Percentiles rank a stretch among this genome's conserved stretches.
Evolutionary conservation across 2,329 filamentous ascomycete genomes (phyloP).

Genomic region (Colletotrichum sp.): DNA sequence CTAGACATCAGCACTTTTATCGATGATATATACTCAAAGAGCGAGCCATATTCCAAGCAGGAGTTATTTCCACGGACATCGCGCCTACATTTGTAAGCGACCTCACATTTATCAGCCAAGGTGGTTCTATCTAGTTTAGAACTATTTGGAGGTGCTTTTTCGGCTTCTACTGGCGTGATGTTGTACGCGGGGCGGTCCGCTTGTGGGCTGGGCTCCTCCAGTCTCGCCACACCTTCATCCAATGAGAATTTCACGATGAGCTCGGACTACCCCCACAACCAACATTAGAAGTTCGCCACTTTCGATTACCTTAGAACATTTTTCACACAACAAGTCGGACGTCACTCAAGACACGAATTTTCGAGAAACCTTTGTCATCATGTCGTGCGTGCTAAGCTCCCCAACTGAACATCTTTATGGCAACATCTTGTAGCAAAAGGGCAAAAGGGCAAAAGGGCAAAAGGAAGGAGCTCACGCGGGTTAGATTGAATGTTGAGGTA

Average conservation of each 20-base stretch:
- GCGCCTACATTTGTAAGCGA: background rate
- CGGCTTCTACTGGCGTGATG: background rate
- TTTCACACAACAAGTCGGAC: background rate
- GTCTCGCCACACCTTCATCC: background rate
- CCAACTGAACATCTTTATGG: background rate
- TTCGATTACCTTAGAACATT: background rate
- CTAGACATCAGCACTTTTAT: rapidly evolving
- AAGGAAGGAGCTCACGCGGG: rapidly evolving
- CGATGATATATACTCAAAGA: background rate
- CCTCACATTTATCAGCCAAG: background rate
- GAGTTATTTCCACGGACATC: background rate
- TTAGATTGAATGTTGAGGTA: background rate
- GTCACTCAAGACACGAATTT: background rate
- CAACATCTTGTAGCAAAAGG: background rate
- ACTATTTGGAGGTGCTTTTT: background rate
- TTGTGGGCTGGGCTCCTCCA: background rate
- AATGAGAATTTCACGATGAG: background rate
- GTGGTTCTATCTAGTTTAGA: background rate
- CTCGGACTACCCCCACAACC: background rate
- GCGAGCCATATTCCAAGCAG: background rate
- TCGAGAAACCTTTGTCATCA: background rate
- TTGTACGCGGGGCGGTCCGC: background rate
- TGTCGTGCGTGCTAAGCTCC: rapidly evolving
- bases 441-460: background rate
- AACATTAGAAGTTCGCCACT: background rate